phyloP scores from a whole-genome alignment of 345 rosid genomes.

The Alliaria petiolata region DNA sequence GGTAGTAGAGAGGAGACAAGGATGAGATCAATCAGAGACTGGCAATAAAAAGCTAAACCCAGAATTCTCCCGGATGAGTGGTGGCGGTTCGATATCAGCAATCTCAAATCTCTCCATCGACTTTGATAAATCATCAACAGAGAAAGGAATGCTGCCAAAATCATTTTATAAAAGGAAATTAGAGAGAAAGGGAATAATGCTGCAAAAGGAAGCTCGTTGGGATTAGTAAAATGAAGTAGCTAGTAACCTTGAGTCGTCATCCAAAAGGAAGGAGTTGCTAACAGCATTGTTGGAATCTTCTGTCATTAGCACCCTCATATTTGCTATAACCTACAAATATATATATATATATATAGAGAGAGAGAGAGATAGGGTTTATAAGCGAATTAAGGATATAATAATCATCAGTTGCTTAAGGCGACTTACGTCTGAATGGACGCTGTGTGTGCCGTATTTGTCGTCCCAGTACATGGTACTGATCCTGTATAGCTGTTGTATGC shows the following conservation, averaged over 20 bases:
- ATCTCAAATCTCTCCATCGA: constrained; percentile 92
- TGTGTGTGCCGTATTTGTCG: constrained; percentile 90
- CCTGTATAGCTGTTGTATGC: constrained; percentile 85
- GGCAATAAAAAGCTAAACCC: constrained; percentile 93
- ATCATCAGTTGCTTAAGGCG: constrained; percentile 12
- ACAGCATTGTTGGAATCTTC: constrained; percentile 95
- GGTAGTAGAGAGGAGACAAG: neutral
- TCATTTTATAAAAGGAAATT: neutral
- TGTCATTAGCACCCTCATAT: constrained; percentile 92
- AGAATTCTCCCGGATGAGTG: constrained; percentile 80
- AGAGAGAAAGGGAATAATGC: too few species aligned
- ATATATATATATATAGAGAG: neutral
- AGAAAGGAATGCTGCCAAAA: constrained; percentile 85
- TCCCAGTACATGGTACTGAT: constrained; percentile 98
- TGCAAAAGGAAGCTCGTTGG: too few species aligned
- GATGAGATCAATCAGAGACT: constrained; percentile 45
- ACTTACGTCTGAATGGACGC: constrained; percentile 88
- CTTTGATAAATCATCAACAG: constrained; percentile 92
- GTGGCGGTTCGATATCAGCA: constrained; percentile 81
- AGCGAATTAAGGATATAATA: neutral
- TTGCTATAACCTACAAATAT: constrained; percentile 63
- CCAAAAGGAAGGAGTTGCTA: constrained; percentile 87
- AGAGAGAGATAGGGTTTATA: neutral
- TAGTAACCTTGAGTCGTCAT: constrained; percentile 93
- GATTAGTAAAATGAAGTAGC: neutral